A percentile compares a stretch with the other conserved stretches of the same genome.
Conservation (phyloP, 2,329 filamentous ascomycete species). For the Magnaporthiopsis poae region DNA sequence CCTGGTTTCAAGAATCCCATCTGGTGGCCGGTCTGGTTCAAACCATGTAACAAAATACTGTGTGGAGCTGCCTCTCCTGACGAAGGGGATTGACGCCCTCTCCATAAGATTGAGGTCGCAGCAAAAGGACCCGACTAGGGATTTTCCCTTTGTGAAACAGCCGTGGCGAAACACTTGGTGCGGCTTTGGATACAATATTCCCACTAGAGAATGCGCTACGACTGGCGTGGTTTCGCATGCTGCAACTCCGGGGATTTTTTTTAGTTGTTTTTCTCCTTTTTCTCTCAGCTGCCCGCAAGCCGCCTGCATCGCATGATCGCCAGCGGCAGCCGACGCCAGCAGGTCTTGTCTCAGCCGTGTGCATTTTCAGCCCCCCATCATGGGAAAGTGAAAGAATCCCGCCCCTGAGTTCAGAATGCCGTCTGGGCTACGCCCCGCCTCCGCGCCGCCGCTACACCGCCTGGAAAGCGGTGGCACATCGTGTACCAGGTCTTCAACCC, state of each 20-base stretch:
- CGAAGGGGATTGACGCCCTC: background rate
- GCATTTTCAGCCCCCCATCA: background rate
- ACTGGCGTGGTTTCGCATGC: background rate
- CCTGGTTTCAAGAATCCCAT: slow-evolving; percentile 9
- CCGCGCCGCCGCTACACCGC: too few relatives aligned
- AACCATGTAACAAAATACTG: background rate
- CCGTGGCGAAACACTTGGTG: slow-evolving; percentile 1
- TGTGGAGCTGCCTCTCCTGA: background rate
- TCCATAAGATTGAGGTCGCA: background rate
- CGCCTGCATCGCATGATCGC: too few relatives aligned
- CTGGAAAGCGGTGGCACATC: background rate
- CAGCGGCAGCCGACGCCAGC: too few relatives aligned
- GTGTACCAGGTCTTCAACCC: background rate
- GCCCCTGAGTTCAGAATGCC: background rate
- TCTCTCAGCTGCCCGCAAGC: too few relatives aligned
- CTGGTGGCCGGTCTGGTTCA: background rate
- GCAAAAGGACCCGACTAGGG: background rate
- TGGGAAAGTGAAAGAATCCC: background rate
- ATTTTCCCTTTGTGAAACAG: slow-evolving; percentile 2
- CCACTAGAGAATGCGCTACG: background rate
- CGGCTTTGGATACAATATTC: background rate
- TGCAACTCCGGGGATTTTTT: background rate
- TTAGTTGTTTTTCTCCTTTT: background rate
- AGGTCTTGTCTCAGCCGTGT: background rate
- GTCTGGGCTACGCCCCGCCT: background rate